Evolutionary conservation across 805 yeast species (phyloP).

Genomic region (Ogataea paraovalis): DNA sequence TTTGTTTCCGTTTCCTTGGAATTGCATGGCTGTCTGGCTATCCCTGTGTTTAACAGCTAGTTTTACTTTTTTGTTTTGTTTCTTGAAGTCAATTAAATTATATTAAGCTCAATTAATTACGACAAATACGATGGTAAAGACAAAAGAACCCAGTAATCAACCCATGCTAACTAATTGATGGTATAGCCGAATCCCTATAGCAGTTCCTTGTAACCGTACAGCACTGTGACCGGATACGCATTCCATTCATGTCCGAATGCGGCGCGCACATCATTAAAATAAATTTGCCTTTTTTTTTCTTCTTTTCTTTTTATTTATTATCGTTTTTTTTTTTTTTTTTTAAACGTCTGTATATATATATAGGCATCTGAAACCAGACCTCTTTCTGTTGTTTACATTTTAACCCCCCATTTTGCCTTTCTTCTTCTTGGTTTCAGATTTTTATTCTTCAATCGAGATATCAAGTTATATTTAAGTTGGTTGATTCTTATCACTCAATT

Average conservation of each 20-base stretch:
- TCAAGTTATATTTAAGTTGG: not conserved
- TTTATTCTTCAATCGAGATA: not conserved
- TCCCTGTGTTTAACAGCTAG: too few relatives aligned
- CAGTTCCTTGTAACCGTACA: not conserved
- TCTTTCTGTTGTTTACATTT: not conserved
- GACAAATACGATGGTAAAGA: not conserved
- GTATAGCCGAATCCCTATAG: too few relatives aligned
- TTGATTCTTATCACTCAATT: not conserved
- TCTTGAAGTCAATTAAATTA: not conserved
- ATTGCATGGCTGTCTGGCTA: not conserved
- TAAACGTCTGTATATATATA: not conserved
- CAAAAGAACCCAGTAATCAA: too few relatives aligned
- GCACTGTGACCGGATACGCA: not conserved
- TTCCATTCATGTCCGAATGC: not conserved
- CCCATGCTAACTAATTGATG: too few relatives aligned
- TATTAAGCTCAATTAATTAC: not conserved
- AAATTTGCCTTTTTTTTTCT: not conserved
- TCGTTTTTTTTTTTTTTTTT: not conserved
- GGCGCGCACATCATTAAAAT: not conserved
- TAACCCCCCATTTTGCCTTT: not conserved
- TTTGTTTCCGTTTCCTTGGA: not conserved
- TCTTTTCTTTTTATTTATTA: not conserved
- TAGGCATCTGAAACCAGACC: not conserved
- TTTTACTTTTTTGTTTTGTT: not conserved
- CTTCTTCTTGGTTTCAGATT: not conserved